phyloP scores from a whole-genome alignment of 1,284 basidiomycete species.

The Puccinia polysora region DNA sequence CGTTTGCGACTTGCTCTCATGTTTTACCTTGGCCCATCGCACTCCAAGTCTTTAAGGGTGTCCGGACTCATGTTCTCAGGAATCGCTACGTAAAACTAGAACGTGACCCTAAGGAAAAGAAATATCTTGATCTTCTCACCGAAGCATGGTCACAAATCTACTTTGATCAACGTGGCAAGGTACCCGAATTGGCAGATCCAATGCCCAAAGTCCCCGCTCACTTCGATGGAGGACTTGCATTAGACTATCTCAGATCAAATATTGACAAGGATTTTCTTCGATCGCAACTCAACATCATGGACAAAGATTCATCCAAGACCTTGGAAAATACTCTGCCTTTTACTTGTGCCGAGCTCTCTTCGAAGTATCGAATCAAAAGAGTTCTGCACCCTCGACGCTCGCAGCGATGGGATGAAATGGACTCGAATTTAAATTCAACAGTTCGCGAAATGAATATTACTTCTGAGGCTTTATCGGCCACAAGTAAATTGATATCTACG shows the following conservation, averaged over 20 bases:
- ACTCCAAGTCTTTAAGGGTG: conserved; percentile 22
- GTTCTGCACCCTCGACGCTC: not conserved
- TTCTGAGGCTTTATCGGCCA: conserved; percentile 21
- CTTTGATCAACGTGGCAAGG: conserved; percentile 40
- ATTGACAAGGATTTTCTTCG: conserved; percentile 41
- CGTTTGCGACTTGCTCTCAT: conserved; percentile 37
- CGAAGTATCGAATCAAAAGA: conserved; percentile 25
- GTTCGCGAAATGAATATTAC: conserved; percentile 19
- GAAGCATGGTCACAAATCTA: conserved; percentile 43
- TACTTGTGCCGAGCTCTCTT: conserved; percentile 11
- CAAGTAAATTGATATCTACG: not conserved
- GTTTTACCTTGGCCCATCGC: conserved; percentile 42
- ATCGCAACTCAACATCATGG: conserved; percentile 14
- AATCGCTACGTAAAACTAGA: conserved; percentile 36
- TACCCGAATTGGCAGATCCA: conserved; percentile 31
- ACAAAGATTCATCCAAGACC: conserved; percentile 3
- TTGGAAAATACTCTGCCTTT: conserved; percentile 13
- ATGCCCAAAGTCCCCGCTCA: conserved; percentile 9
- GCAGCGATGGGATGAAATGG: conserved; percentile 35
- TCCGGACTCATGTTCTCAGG: conserved; percentile 4
- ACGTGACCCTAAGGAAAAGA: conserved; percentile 29
- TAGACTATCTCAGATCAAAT: conserved; percentile 38
- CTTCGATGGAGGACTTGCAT: conserved; percentile 27
- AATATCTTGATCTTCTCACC: conserved; percentile 39
- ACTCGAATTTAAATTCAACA: conserved; percentile 14